Percentiles rank a stretch among this genome's conserved stretches.
phyloP scores from a whole-genome alignment of 208 protist genomes.

The Acanthamoeba royreba region DNA sequence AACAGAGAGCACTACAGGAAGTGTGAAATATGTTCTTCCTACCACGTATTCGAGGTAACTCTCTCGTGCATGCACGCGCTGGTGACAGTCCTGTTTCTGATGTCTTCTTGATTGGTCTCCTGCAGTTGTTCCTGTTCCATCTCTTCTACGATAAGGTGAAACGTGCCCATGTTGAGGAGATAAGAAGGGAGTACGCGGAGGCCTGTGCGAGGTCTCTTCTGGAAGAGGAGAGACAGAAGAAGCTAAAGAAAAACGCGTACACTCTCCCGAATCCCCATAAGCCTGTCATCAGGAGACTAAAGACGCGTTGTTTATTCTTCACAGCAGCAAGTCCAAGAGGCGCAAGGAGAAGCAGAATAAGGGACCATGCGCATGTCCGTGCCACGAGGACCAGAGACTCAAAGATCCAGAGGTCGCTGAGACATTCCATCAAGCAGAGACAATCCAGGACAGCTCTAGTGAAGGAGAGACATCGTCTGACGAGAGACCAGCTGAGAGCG shows the following conservation, averaged over 20 bases:
- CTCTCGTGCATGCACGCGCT: no score
- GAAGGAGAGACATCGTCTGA: no score
- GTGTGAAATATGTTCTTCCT: background rate
- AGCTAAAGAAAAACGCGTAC: background rate
- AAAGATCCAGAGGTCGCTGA: background rate
- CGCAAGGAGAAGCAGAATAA: background rate
- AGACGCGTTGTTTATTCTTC: no score
- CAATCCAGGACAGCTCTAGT: background rate
- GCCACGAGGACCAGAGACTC: background rate
- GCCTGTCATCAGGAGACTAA: background rate
- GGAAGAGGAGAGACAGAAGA: background rate
- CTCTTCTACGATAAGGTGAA: background rate
- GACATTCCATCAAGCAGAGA: background rate
- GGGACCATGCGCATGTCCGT: background rate
- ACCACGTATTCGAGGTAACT: slow-evolving; percentile 46
- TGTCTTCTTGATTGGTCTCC: no score
- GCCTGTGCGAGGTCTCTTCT: background rate
- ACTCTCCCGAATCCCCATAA: no score
- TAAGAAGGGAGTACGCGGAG: background rate
- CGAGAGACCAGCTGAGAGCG: no score
- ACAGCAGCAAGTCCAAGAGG: background rate
- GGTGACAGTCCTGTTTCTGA: no score
- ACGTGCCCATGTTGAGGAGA: background rate
- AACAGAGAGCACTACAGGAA: background rate
- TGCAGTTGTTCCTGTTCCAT: background rate